Evolutionary conservation across 352 stramenopile genomes (phyloP), one percentile per base, ranked within the genome.

Genomic region (Phytophthora cactorum): DNA sequence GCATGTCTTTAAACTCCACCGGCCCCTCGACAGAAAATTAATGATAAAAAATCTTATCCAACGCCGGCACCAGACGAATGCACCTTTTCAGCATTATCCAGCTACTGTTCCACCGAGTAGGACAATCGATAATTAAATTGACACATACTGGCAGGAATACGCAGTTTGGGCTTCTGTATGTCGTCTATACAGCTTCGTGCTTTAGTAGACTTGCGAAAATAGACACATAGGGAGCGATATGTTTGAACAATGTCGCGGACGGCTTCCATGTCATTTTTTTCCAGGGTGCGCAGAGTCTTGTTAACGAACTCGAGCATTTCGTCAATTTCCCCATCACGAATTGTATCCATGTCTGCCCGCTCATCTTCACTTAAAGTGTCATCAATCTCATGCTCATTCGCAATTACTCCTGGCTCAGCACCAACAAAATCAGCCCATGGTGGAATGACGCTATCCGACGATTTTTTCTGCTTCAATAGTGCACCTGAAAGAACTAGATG

Each of bases 251-350:
- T 17, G 3, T 52, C 45, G 3, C 17, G n/a, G 4, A 58, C 11
- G 47, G 10, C 29, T 27, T 63, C 27, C 43, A 62, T 60, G 4
- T 53, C 47, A n/a, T 28, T 29, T n/a, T 50, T 51, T n/a, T 68
- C 14, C 32, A 63, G 12, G 31, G 10, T 39, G 2, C 27, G 31
- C 5, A 58, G 12, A 10, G 52, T 62, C 6, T n/a, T 47, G 15
- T 62, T 25, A 28, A 68, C 39, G 50, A 46, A 60, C 5, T 12
- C 5, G 10, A 8, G 12, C 5, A 50, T 17, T 41, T 45, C n/a
- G 41, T 60, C 50, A 53, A 55, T 43, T 49, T 44, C 17, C 0
- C 41, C n/a, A 3, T 54, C 41, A 14, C n/a, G 44, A 44, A 15
- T 12, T 25, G 4, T 49, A 6, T 50, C 22, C 41, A 67, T 38